Conservation (phyloP, 257 asterid species). For the Solanum chilense region DNA sequence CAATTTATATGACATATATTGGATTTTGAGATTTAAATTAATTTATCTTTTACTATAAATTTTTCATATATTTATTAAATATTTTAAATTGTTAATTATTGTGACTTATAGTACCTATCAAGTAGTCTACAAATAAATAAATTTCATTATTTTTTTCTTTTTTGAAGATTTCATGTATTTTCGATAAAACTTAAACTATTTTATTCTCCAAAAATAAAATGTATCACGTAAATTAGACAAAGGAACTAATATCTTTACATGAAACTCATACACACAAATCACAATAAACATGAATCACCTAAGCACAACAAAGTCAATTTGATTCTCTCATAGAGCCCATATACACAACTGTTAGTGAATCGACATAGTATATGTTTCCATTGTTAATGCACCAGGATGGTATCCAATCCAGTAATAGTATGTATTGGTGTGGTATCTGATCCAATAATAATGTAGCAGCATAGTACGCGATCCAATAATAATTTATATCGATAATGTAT, state of each 20-base stretch:
- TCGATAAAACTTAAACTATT: accelerated
- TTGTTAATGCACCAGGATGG: neutral
- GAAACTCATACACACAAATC: neutral
- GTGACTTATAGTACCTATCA: neutral
- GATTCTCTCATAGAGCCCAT: neutral
- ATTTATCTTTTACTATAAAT: too few species aligned
- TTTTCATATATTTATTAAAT: too few species aligned
- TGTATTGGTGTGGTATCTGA: neutral
- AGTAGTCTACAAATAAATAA: too few species aligned
- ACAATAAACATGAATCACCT: neutral
- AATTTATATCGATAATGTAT: too few species aligned
- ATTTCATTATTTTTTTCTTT: too few species aligned
- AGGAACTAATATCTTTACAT: neutral
- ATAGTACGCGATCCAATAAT: neutral
- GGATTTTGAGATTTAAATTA: too few species aligned
- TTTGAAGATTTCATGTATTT: neutral
- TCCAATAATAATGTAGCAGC: too few species aligned
- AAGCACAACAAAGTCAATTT: neutral
- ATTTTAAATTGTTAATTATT: too few species aligned
- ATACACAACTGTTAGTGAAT: neutral
- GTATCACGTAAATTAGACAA: neutral
- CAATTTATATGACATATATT: too few species aligned
- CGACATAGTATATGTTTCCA: neutral
- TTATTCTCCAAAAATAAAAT: neutral
- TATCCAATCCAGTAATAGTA: too few species aligned